Base-by-base conservation (phyloP, 805 yeast species). In the Pichia rugopelliculosa region DNA sequence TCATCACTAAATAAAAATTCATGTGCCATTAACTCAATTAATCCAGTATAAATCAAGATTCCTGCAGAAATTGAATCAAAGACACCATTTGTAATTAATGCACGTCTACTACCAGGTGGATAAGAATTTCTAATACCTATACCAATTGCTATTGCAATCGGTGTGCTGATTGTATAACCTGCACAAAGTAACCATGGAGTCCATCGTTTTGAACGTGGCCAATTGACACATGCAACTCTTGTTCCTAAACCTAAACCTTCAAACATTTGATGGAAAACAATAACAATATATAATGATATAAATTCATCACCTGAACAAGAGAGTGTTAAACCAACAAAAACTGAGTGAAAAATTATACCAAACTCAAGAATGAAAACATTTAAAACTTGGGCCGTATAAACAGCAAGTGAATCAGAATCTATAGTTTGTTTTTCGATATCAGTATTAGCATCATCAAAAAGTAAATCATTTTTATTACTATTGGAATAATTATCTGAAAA, bases 201-300 rank as follows among this genome's bases (percentile, higher is more conserved):
- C 54, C 58, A 67, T 53, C 71, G 68, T 56, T 59, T 62, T n/a
- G 48, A 48, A 33, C 57, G 53, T n/a, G 74, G 72, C 76, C 76
- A 73, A 33, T 65, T 61, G 1, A 78, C 71, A 26, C 72, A 73
- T 1, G 88, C 84, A 34, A 84, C 71, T 64, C 95, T 77, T 9
- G 91, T 75, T 22, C 95, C 95, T 54, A 87, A 70, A 50, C 95
- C 96, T 42, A 87, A 71, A 43, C 95, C 96, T 67, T 87, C 96
- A 59, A 87, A 87, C 71, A 81, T 72, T 65, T 87, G 96, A 62
- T 87, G 89, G 72, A 79, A 80, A 5, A 81, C 76, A 39, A 75
- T 53, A n/a, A 76, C 96, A 52, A 83, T 74, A 63, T 83, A 86
- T 43, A 87, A 68, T 6, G 86, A 75, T 49, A 70, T 75, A 60